phyloP scores from a whole-genome alignment of 768 basidiomycete genomes.

The Russula sp. region DNA sequence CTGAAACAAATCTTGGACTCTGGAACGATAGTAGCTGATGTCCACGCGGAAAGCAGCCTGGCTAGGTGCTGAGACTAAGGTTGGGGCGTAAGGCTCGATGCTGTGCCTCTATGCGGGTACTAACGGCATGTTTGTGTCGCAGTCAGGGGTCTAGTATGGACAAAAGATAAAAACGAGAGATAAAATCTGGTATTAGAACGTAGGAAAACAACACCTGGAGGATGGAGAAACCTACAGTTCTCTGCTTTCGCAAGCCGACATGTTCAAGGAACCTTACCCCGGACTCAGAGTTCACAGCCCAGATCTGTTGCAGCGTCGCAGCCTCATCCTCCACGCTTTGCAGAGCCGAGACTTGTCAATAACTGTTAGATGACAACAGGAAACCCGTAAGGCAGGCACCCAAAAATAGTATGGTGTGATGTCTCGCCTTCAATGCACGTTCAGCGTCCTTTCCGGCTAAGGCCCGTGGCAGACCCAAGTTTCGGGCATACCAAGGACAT shows the following conservation, averaged over 20 bases:
- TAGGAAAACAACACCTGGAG: no score
- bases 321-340: conserved; percentile 66
- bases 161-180: no score
- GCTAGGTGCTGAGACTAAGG: background rate
- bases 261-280: conserved; percentile 77
- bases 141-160: no score
- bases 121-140: background rate
- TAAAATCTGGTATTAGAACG: no score
- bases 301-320: conserved; percentile 53
- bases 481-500: no score
- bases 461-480: no score
- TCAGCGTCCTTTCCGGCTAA: conserved; percentile 65
- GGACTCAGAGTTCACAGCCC: conserved; percentile 54
- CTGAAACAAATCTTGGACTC: background rate
- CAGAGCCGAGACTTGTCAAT: conserved; percentile 52
- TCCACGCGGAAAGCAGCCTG: background rate
- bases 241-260: conserved; percentile 67
- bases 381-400: conserved; percentile 1
- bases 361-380: conserved; percentile 43
- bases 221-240: conserved; percentile 45
- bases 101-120: background rate
- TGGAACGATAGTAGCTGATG: background rate
- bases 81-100: no score
- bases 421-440: conserved; percentile 63
- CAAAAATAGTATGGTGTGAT: background rate